phyloP scores from a whole-genome alignment of 2,329 filamentous ascomycete genomes.

The Botryotinia convoluta region DNA sequence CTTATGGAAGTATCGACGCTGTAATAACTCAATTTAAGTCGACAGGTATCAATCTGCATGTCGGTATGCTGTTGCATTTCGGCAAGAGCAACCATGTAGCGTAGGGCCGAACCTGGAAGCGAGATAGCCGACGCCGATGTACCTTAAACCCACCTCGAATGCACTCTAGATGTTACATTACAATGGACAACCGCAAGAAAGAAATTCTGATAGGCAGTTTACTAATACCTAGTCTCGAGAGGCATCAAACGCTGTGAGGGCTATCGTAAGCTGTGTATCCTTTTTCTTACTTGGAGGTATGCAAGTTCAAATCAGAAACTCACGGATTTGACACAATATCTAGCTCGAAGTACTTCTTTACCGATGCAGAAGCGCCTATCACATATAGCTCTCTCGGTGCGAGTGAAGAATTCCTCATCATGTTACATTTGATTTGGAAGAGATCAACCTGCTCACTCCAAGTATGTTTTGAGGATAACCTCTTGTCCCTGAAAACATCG shows the following conservation, averaged over 20 bases:
- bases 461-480: no score
- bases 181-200: neutral
- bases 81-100: neutral
- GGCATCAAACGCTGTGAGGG: no score
- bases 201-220: neutral
- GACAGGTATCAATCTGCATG: neutral
- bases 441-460: neutral
- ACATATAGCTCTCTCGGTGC: rapidly evolving
- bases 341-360: neutral
- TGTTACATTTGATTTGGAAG: neutral
- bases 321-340: neutral
- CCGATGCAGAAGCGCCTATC: no score
- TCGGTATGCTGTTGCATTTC: neutral
- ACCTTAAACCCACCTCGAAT: neutral
- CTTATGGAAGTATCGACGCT: neutral
- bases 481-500: no score
- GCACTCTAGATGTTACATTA: neutral
- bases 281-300: neutral
- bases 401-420: neutral
- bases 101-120: neutral
- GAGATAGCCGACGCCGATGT: neutral
- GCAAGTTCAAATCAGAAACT: neutral
- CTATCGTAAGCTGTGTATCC: neutral
- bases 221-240: neutral
- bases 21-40: neutral